Conservation (phyloP, 257 asterid species). For the Anisodus acutangulus region DNA sequence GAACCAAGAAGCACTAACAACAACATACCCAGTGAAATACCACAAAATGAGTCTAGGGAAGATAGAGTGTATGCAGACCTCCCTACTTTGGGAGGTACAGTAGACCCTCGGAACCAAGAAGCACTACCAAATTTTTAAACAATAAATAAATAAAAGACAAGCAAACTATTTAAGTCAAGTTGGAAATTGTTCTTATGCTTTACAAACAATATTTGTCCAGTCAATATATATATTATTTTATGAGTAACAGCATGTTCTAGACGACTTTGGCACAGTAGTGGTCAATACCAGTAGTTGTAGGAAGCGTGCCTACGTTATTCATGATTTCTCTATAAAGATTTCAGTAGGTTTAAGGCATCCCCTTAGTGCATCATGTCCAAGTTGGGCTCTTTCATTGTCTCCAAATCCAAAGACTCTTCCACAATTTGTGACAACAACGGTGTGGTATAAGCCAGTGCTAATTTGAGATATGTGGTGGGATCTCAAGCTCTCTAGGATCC, state of each 20-base stretch:
- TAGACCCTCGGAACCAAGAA: neutral
- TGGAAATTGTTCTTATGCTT: neutral
- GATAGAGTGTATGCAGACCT: no score
- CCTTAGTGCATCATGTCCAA: conserved; percentile 73
- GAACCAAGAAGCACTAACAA: neutral
- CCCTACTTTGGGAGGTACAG: no score
- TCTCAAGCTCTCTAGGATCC: conserved; percentile 62
- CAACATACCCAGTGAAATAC: no score
- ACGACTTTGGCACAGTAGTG: neutral
- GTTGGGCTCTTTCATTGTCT: conserved; percentile 86
- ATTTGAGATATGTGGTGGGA: conserved; percentile 69
- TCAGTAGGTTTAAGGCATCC: conserved; percentile 69
- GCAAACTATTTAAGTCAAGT: neutral
- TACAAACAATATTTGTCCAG: neutral
- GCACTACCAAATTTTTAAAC: neutral
- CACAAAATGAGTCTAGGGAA: no score
- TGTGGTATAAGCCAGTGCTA: conserved; percentile 89
- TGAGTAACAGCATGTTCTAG: neutral
- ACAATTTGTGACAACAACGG: conserved; percentile 61
- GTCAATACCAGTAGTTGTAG: neutral
- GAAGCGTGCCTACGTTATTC: neutral
- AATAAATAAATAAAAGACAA: neutral
- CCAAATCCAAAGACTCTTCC: conserved; percentile 77
- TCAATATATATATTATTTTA: neutral
- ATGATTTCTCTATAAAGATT: conserved; percentile 44